Evolutionary conservation across 1,284 basidiomycete species (phyloP).

Genomic region (Crucibulum parvulum): DNA sequence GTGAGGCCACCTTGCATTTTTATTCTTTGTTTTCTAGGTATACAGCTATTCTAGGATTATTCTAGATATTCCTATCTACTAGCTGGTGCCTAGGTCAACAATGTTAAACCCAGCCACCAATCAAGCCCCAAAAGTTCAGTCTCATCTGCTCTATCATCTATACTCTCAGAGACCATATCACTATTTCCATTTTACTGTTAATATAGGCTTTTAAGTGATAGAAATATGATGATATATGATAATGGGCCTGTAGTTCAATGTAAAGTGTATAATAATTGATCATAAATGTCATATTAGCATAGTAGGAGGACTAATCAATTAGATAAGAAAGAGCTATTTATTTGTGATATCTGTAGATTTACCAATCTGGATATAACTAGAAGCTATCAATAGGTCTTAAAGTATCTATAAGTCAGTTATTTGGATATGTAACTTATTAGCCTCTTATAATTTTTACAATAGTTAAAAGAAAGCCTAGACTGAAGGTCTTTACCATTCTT

Average conservation of each 20-base stretch:
- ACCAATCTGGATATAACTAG: background rate
- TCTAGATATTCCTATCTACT: too few relatives aligned
- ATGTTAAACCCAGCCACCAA: background rate
- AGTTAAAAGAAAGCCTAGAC: conserved; percentile 1
- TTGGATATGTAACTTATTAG: too few relatives aligned
- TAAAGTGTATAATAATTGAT: conserved; percentile 20
- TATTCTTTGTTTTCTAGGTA: too few relatives aligned
- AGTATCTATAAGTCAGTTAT: background rate
- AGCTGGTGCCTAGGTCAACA: too few relatives aligned
- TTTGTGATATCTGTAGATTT: conserved; percentile 15
- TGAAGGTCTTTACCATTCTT: too few relatives aligned
- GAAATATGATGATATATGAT: conserved; percentile 11
- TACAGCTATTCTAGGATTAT: too few relatives aligned
- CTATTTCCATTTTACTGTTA: conserved; percentile 20
- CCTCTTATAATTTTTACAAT: background rate
- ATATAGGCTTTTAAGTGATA: conserved; percentile 22
- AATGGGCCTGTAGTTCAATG: conserved; percentile 24
- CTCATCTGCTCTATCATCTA: too few relatives aligned
- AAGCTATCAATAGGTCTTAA: background rate
- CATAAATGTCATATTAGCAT: conserved; percentile 27
- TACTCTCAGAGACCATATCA: too few relatives aligned
- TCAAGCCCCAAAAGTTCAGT: conserved; percentile 13
- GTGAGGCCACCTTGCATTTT: too few relatives aligned
- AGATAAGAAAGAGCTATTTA: conserved; percentile 8
- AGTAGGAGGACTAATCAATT: conserved; percentile 13